Conservation (phyloP, 2,329 filamentous ascomycete genomes). For the Ambrosiella beaveri region DNA sequence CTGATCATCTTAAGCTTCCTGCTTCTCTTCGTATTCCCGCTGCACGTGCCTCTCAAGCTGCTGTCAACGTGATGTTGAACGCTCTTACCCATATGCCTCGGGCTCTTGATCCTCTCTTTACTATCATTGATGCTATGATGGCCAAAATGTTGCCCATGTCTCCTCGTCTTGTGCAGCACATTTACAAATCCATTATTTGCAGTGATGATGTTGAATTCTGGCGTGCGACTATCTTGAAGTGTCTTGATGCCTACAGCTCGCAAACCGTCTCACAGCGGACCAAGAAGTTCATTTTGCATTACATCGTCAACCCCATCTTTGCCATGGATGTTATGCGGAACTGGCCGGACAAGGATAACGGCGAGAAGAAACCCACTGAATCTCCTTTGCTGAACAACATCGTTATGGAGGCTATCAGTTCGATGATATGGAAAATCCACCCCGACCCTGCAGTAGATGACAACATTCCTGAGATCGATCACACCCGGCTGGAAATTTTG, state of each 20-base stretch:
- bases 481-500: slow-evolving; percentile 86
- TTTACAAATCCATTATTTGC: slow-evolving; percentile 71
- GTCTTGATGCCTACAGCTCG: slow-evolving; percentile 71
- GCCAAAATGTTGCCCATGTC: slow-evolving; percentile 64
- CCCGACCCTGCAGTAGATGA: slow-evolving; percentile 71
- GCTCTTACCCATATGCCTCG: slow-evolving; percentile 58
- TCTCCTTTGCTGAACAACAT: slow-evolving; percentile 62
- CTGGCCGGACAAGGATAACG: slow-evolving; percentile 31
- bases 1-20: slow-evolving; percentile 53
- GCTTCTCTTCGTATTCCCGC: slow-evolving; percentile 62
- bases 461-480: slow-evolving; percentile 68
- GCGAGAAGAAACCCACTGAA: slow-evolving; percentile 31
- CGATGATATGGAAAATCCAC: slow-evolving; percentile 85
- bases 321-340: slow-evolving; percentile 88
- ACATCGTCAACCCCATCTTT: slow-evolving; percentile 88
- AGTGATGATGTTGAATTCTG: slow-evolving; percentile 76
- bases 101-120: slow-evolving; percentile 71
- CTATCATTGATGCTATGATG: slow-evolving; percentile 68
- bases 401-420: slow-evolving; percentile 79
- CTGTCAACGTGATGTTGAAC: slow-evolving; percentile 70
- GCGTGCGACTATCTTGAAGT: slow-evolving; percentile 64
- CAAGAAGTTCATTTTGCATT: slow-evolving; percentile 81
- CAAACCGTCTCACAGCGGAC: slow-evolving; percentile 69
- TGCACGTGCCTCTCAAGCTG: slow-evolving; percentile 48
- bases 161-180: slow-evolving; percentile 59